Conservation (phyloP, 2,329 filamentous ascomycete genomes). For the Cordyceps tenuipes region DNA sequence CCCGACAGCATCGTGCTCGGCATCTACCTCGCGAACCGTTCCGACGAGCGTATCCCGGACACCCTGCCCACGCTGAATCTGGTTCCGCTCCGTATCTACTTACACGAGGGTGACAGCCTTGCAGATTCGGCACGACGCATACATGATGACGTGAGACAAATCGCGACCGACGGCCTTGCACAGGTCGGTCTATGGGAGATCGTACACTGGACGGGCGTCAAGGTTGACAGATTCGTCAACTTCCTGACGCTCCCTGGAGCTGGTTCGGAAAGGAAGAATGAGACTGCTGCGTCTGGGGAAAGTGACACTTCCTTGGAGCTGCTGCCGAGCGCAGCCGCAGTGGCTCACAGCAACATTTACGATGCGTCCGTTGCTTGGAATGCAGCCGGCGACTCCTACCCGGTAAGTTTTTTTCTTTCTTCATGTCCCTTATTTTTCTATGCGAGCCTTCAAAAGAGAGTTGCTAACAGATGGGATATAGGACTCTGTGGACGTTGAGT, state of each 20-base stretch:
- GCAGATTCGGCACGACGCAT: constrained; percentile 49
- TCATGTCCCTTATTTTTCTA: no score
- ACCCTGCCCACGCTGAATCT: constrained; percentile 70
- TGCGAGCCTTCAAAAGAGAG: no score
- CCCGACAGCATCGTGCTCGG: constrained; percentile 52
- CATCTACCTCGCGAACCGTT: constrained; percentile 74
- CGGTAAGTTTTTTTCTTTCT: constrained; percentile 19
- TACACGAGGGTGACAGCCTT: constrained; percentile 26
- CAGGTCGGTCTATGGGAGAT: constrained; percentile 63
- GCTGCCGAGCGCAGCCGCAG: not conserved
- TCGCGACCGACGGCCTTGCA: constrained; percentile 46
- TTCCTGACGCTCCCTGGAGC: constrained; percentile 52
- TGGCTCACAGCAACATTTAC: not conserved
- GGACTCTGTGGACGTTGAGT: constrained; percentile 34
- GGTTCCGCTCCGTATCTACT: constrained; percentile 56
- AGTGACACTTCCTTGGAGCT: not conserved
- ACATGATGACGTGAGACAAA: constrained; percentile 57
- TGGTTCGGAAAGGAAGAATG: not conserved
- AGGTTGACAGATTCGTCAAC: constrained; percentile 69
- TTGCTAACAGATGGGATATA: constrained; percentile 15
- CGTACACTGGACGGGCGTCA: constrained; percentile 62
- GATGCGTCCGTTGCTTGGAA: constrained; percentile 16
- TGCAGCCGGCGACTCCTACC: constrained; percentile 17
- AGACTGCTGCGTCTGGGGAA: not conserved
- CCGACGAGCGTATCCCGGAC: constrained; percentile 37